Conservation (phyloP, 495 filamentous ascomycete genomes). For the Aspergillus sparsus region DNA sequence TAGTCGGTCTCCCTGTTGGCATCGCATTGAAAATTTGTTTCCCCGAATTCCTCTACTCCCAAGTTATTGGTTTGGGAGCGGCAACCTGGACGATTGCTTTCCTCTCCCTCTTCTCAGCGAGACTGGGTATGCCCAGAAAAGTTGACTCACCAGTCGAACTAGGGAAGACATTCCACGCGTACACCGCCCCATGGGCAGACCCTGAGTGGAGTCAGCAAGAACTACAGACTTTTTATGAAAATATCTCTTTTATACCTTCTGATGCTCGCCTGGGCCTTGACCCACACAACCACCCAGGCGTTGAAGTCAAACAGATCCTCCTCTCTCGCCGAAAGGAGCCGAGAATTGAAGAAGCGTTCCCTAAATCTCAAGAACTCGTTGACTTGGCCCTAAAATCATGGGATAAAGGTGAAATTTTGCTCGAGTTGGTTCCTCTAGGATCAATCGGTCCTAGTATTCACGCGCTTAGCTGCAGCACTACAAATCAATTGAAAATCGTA, state of each 20-base stretch:
- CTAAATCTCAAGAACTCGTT: slow-evolving; percentile 43
- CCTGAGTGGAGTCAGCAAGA: slow-evolving; percentile 54
- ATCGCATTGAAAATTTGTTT: slow-evolving; percentile 40
- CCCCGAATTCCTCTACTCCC: slow-evolving; percentile 47
- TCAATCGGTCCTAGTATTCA: slow-evolving; percentile 45
- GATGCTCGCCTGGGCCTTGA: slow-evolving; percentile 39
- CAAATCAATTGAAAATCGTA: slow-evolving; percentile 39
- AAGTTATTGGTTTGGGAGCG: slow-evolving; percentile 51
- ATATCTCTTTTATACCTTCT: slow-evolving; percentile 28
- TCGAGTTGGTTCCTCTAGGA: slow-evolving; percentile 49
- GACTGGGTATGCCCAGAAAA: slow-evolving; percentile 48
- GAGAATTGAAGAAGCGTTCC: slow-evolving; percentile 48
- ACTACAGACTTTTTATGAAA: slow-evolving; percentile 49
- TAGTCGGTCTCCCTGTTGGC: slow-evolving; percentile 52
- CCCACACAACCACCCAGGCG: slow-evolving; percentile 47
- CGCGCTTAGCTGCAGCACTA: slow-evolving; percentile 48
- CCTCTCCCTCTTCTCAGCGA: slow-evolving; percentile 46
- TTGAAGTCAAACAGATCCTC: slow-evolving; percentile 49
- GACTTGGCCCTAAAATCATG: slow-evolving; percentile 40
- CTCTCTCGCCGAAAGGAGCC: slow-evolving; percentile 36
- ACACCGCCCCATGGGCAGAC: slow-evolving; percentile 47
- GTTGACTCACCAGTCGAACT: slow-evolving; percentile 41
- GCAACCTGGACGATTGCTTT: slow-evolving; percentile 58
- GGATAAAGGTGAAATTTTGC: slow-evolving; percentile 43
- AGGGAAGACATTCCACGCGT: slow-evolving; percentile 45